Evolutionary conservation across 495 filamentous ascomycete species (phyloP).

Genomic region (Hypoxylon perforatum): DNA sequence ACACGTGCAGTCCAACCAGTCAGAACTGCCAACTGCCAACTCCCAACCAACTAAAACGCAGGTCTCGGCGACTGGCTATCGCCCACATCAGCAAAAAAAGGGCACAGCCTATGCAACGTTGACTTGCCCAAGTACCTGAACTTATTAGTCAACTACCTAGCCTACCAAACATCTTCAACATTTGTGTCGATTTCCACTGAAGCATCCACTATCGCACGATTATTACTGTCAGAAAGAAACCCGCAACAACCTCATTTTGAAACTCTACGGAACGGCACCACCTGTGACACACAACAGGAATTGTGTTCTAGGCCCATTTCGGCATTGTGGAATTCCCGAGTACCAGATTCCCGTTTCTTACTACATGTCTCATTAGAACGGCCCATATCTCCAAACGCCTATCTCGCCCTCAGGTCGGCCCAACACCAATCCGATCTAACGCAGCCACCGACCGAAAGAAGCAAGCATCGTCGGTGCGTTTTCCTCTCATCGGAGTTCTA

Average conservation of each 20-base stretch:
- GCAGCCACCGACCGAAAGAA: slow-evolving; percentile 33
- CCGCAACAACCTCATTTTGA: background rate
- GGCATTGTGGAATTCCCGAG: background rate
- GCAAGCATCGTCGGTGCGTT: slow-evolving; percentile 37
- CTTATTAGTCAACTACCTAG: slow-evolving; percentile 13
- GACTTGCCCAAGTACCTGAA: slow-evolving; percentile 41
- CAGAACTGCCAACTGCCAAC: slow-evolving; percentile 10
- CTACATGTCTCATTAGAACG: slow-evolving; percentile 36
- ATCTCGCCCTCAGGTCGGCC: slow-evolving; percentile 34
- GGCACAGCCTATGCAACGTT: slow-evolving; percentile 45
- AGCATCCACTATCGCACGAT: slow-evolving; percentile 32
- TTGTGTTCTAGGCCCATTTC: slow-evolving; percentile 18
- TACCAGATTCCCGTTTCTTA: background rate
- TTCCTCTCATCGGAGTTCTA: slow-evolving; percentile 19
- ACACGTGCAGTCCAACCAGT: slow-evolving; percentile 36
- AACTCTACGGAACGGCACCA: background rate
- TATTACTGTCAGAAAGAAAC: slow-evolving; percentile 29
- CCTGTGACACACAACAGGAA: slow-evolving; percentile 5
- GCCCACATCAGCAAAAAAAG: slow-evolving; percentile 42
- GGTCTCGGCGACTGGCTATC: slow-evolving; percentile 39
- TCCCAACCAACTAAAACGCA: slow-evolving; percentile 34
- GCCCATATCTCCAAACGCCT: slow-evolving; percentile 35
- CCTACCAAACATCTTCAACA: slow-evolving; percentile 27
- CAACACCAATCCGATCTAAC: slow-evolving; percentile 39
- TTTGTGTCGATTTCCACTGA: slow-evolving; percentile 24